Percentiles rank a stretch among this genome's conserved stretches.
Conservation (phyloP, 257 asterid species). For the Voacanga thouarsii region DNA sequence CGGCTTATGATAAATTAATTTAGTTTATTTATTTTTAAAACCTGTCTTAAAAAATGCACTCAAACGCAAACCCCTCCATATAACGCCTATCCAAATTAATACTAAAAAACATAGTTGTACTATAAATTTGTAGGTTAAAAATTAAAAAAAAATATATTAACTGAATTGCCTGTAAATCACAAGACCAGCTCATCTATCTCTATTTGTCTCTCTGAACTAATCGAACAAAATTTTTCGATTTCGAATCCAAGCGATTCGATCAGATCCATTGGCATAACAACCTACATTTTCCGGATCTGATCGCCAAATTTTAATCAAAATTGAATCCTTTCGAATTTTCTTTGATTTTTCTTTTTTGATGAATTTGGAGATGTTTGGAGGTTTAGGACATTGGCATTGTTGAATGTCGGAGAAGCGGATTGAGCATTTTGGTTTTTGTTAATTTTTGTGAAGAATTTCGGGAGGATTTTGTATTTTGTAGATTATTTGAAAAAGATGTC, state of each 20-base stretch:
- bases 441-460: neutral
- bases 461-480: neutral
- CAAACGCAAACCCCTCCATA: neutral
- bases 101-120: neutral
- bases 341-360: neutral
- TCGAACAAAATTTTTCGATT: conserved; percentile 7
- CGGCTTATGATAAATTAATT: neutral
- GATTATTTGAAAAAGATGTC: conserved; percentile 33
- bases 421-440: neutral
- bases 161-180: conserved; percentile 2
- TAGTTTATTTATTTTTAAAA: neutral
- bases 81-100: neutral
- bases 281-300: conserved; percentile 21
- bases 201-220: conserved; percentile 16
- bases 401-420: neutral
- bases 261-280: conserved; percentile 10
- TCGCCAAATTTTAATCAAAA: conserved; percentile 1
- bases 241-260: conserved; percentile 8
- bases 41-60: neutral
- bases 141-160: neutral
- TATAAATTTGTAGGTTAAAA: neutral
- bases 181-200: conserved; percentile 12
- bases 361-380: conserved; percentile 12
- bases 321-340: neutral
- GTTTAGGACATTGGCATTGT: conserved; percentile 18